These are phyloP conservation scores for Sindora glabra DNA, from an alignment of 306 rosid species.

Conservation along the genomic window DNA sequence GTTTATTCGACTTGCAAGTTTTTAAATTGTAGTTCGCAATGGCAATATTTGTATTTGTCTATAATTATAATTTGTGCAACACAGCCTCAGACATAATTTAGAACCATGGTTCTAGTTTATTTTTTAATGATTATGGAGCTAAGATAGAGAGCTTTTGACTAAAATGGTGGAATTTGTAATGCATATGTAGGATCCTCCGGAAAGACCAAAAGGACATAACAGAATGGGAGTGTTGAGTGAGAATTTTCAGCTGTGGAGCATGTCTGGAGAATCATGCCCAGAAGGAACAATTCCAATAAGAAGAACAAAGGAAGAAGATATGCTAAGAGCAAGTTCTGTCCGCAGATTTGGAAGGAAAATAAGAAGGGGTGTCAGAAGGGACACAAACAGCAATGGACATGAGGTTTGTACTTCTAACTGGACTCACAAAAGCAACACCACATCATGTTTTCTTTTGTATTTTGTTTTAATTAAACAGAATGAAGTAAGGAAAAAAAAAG, in stretches of 20 bases:
- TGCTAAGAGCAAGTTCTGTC: constrained; percentile 72
- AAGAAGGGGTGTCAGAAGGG: constrained; percentile 60
- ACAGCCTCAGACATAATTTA: too few species aligned
- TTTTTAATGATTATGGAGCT: too few species aligned
- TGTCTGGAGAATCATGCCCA: constrained; percentile 71
- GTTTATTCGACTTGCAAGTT: neutral
- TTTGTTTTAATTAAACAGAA: neutral
- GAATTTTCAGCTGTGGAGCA: constrained; percentile 61
- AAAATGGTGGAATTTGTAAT: neutral
- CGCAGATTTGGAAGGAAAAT: constrained; percentile 72
- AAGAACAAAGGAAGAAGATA: constrained; percentile 70
- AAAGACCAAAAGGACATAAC: constrained; percentile 48
- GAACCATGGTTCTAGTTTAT: too few species aligned
- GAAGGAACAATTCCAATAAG: constrained; percentile 92
- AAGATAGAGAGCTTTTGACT: neutral
- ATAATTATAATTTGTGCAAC: too few species aligned
- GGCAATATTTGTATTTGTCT: too few species aligned
- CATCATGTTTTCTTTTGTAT: neutral
- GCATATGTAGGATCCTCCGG: constrained; percentile 69
- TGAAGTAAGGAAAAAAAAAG: neutral
- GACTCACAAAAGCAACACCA: neutral
- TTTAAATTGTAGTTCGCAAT: too few species aligned
- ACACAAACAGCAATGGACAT: constrained; percentile 82
- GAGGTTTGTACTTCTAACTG: constrained; percentile 49
- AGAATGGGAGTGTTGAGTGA: constrained; percentile 24